Percentiles rank a stretch among this genome's conserved stretches.
Evolutionary conservation across 257 asterid species (phyloP).

Genomic region (Verbena officinalis): DNA sequence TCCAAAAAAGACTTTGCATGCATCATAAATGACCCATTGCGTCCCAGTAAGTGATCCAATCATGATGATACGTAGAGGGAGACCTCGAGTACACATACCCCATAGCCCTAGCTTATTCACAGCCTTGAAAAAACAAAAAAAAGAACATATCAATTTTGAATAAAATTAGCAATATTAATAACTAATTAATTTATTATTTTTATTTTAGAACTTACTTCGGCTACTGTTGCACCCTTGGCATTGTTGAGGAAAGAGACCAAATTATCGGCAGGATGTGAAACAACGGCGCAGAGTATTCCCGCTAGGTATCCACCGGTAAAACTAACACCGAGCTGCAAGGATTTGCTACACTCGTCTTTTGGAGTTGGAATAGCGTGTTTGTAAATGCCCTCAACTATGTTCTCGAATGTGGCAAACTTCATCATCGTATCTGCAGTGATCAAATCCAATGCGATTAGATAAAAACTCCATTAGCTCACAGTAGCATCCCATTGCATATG

Average conservation of each 20-base stretch:
- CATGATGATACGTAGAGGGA: slow-evolving; percentile 79
- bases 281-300: slow-evolving; percentile 69
- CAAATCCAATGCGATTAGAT: too few relatives aligned
- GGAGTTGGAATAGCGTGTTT: slow-evolving; percentile 72
- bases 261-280: slow-evolving; percentile 91
- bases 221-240: slow-evolving; percentile 76
- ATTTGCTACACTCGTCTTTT: slow-evolving; percentile 69
- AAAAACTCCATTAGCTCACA: too few relatives aligned
- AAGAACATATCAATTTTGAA: background rate
- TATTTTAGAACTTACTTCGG: slow-evolving; percentile 53
- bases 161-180: too few relatives aligned
- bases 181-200: too few relatives aligned
- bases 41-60: slow-evolving; percentile 75
- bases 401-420: slow-evolving; percentile 88
- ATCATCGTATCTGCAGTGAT: slow-evolving; percentile 87
- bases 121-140: slow-evolving; percentile 40
- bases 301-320: slow-evolving; percentile 76
- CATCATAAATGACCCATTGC: slow-evolving; percentile 83
- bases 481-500: too few relatives aligned
- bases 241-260: slow-evolving; percentile 88
- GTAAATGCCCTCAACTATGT: slow-evolving; percentile 69
- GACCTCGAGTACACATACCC: slow-evolving; percentile 72
- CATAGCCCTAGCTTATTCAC: slow-evolving; percentile 56
- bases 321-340: slow-evolving; percentile 77
- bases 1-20: slow-evolving; percentile 72